phyloP scores from a whole-genome alignment of 1,139 yeast genomes.

The Hanseniaspora sp. region DNA sequence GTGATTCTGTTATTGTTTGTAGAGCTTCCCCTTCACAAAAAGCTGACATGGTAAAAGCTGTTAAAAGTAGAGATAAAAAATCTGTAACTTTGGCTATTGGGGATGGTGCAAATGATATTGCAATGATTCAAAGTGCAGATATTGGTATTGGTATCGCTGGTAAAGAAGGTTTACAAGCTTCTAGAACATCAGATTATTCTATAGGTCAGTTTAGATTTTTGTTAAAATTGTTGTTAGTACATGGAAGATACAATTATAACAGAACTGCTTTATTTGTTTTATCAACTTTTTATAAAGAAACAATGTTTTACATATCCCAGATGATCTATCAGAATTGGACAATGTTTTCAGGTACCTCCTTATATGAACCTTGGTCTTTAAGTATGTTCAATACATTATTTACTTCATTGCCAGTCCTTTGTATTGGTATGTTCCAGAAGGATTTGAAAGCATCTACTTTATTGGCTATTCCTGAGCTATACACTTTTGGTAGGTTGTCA shows the following conservation, averaged over 20 bases:
- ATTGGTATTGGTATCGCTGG: conserved; percentile 97
- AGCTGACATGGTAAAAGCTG: conserved; percentile 73
- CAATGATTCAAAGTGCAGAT: conserved; percentile 98
- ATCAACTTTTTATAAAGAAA: conserved; percentile 90
- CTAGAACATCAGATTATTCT: conserved; percentile 87
- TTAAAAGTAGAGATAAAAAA: conserved; percentile 51
- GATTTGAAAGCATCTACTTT: conserved; percentile 82
- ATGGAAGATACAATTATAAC: conserved; percentile 90
- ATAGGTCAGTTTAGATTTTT: conserved; percentile 87
- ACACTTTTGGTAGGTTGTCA: conserved; percentile 63
- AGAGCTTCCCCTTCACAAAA: conserved; percentile 96
- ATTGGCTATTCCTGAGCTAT: conserved; percentile 83
- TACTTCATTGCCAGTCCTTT: conserved; percentile 82
- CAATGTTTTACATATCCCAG: conserved; percentile 79
- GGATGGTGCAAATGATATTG: conserved; percentile 93
- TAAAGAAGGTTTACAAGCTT: conserved; percentile 92
- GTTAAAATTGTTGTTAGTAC: conserved; percentile 72
- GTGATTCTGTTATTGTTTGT: conserved; percentile 88
- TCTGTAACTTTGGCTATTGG: conserved; percentile 91
- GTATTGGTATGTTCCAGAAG: conserved; percentile 90
- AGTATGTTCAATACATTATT: conserved; percentile 95
- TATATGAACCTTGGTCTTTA: conserved; percentile 91
- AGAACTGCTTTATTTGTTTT: conserved; percentile 85
- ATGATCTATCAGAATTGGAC: conserved; percentile 77
- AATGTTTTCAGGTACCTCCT: conserved; percentile 81